Conservation (phyloP, 176 grass and related monocot species). For the Eleusine indica region DNA sequence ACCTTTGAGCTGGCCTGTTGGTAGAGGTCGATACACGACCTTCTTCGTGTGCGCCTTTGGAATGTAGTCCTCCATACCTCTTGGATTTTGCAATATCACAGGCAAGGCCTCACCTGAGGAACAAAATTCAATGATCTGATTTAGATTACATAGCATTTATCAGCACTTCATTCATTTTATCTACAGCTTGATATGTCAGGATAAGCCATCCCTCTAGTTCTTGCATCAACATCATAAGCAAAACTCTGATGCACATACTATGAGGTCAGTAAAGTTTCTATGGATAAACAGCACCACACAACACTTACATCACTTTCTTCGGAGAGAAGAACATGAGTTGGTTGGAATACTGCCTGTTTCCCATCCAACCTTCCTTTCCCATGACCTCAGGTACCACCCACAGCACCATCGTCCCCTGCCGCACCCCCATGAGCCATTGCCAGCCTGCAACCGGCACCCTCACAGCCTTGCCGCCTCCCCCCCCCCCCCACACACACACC, state of each 20-base stretch:
- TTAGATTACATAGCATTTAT: not conserved
- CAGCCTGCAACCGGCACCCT: too few species aligned
- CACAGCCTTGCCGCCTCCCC: too few species aligned
- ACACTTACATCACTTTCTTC: not conserved
- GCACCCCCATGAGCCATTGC: too few species aligned
- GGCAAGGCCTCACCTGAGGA: constrained; percentile 31
- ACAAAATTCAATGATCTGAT: constrained; percentile 14
- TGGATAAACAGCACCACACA: not conserved
- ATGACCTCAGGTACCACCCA: too few species aligned
- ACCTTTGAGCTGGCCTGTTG: constrained; percentile 42
- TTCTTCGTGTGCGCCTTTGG: constrained; percentile 67
- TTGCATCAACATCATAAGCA: not conserved
- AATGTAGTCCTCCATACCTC: constrained; percentile 39
- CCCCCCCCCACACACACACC: too few species aligned
- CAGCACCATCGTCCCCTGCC: too few species aligned
- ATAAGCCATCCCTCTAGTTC: not conserved
- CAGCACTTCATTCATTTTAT: not conserved
- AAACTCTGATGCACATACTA: not conserved
- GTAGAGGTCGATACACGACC: constrained; percentile 31
- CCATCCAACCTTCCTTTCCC: not conserved
- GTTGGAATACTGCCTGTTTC: not conserved
- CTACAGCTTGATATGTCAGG: not conserved
- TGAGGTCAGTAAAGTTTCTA: not conserved
- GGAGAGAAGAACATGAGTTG: not conserved
- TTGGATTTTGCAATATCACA: constrained; percentile 61